These are phyloP conservation scores for Gossypium ekmanianum DNA, from an alignment of 345 rosid genomes.

Conservation along the genomic window DNA sequence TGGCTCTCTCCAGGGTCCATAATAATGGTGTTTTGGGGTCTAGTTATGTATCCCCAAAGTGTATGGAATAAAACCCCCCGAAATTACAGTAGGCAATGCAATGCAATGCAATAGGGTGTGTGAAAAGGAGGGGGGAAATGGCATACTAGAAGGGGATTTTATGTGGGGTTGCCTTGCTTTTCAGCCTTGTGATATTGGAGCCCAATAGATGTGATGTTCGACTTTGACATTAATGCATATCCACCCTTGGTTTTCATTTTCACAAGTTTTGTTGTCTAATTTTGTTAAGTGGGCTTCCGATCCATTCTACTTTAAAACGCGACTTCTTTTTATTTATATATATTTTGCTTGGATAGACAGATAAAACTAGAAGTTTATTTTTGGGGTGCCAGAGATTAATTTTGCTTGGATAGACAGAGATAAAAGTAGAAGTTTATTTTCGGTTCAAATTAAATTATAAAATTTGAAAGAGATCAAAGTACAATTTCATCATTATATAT, in stretches of 20 bases:
- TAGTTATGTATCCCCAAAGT: neutral
- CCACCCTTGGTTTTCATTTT: slow-evolving; percentile 18
- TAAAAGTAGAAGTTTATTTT: too few species aligned
- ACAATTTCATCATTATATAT: too few species aligned
- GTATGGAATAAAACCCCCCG: too few species aligned
- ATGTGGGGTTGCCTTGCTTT: slow-evolving; percentile 20
- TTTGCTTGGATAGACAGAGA: too few species aligned
- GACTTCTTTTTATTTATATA: too few species aligned
- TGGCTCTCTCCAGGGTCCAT: neutral
- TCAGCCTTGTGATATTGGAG: slow-evolving; percentile 21
- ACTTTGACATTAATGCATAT: slow-evolving; percentile 20
- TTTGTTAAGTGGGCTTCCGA: slow-evolving; percentile 18
- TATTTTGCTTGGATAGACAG: too few species aligned
- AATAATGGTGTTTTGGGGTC: neutral
- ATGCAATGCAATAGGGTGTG: neutral
- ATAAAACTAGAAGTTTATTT: too few species aligned
- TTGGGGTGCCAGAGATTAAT: too few species aligned
- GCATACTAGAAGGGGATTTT: slow-evolving; percentile 6
- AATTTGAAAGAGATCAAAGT: too few species aligned
- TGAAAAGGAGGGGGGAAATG: neutral
- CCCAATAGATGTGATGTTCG: neutral
- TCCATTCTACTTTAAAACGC: too few species aligned
- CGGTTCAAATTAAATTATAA: too few species aligned
- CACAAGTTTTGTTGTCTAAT: slow-evolving; percentile 22
- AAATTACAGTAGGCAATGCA: too few species aligned